Evolutionary conservation across 306 rosid species (phyloP).

Genomic region (Gastrolobium villosum): DNA sequence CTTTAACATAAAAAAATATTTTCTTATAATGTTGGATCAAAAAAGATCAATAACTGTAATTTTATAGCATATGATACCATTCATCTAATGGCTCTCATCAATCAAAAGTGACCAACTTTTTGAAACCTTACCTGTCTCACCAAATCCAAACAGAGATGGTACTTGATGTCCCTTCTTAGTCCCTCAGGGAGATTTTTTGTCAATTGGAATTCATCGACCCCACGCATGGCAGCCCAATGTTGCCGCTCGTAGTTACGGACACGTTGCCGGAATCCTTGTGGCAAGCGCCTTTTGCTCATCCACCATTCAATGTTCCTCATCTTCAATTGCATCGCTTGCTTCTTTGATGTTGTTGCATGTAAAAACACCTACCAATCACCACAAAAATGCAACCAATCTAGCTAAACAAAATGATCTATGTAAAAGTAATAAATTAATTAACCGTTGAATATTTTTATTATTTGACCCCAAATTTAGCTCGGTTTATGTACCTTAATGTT

Average conservation of each 20-base stretch:
- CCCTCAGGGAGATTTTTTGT: conserved; percentile 88
- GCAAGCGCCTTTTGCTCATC: conserved; percentile 90
- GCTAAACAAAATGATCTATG: not conserved
- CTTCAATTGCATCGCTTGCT: conserved; percentile 88
- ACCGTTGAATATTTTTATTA: not conserved
- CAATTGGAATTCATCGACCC: conserved; percentile 88
- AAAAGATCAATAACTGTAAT: no score
- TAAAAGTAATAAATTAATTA: not conserved
- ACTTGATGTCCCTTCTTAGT: conserved; percentile 89
- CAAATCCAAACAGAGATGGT: conserved; percentile 90
- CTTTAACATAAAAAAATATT: no score
- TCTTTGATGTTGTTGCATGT: conserved; percentile 92
- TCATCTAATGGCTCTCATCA: no score
- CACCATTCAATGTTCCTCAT: conserved; percentile 98
- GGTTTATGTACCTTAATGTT: conserved; percentile 77
- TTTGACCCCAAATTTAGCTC: not conserved
- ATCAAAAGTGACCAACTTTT: not conserved
- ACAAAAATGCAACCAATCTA: not conserved
- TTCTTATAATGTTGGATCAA: no score
- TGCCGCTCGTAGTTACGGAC: conserved; percentile 91
- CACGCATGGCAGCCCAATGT: conserved; percentile 92
- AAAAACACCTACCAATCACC: conserved; percentile 70
- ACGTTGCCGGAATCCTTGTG: conserved; percentile 75
- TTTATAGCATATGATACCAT: no score
- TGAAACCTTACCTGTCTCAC: conserved; percentile 71